A percentile compares a stretch with the other conserved stretches of the same genome.
These are phyloP conservation scores for Nemania sp. DNA, from an alignment of 2,329 filamentous ascomycete species.

Conservation along the genomic window DNA sequence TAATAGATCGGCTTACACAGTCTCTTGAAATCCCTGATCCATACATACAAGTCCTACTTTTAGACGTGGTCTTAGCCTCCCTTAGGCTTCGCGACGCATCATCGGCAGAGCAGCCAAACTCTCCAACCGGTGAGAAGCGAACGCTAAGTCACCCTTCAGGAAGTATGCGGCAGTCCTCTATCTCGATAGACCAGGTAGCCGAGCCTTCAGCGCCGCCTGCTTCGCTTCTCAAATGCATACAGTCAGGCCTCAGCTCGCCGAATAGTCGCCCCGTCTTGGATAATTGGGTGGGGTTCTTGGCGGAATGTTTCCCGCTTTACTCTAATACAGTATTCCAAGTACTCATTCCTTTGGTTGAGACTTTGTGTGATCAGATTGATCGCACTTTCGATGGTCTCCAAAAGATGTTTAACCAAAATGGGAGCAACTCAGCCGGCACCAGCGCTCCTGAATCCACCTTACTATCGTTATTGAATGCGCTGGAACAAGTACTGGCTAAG, in stretches of 20 bases:
- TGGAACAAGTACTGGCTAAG: slow-evolving; percentile 87
- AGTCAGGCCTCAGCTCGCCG: slow-evolving; percentile 76
- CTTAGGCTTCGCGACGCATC: slow-evolving; percentile 66
- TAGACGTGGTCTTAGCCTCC: slow-evolving; percentile 77
- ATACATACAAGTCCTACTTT: slow-evolving; percentile 74
- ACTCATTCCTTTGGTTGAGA: slow-evolving; percentile 87
- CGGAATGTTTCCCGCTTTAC: slow-evolving; percentile 83
- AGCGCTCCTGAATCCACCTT: slow-evolving; percentile 70
- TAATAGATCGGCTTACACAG: slow-evolving; percentile 70
- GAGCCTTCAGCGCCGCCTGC: slow-evolving; percentile 61
- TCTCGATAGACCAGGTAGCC: slow-evolving; percentile 37
- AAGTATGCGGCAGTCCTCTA: slow-evolving; percentile 46
- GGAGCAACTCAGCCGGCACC: slow-evolving; percentile 38
- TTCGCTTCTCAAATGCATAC: slow-evolving; percentile 80
- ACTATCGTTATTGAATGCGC: slow-evolving; percentile 85
- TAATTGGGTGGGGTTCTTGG: slow-evolving; percentile 87
- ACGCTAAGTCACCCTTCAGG: slow-evolving; percentile 49
- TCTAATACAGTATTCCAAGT: slow-evolving; percentile 85
- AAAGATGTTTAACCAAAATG: slow-evolving; percentile 58
- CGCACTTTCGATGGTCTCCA: slow-evolving; percentile 73
- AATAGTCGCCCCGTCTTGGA: slow-evolving; percentile 80
- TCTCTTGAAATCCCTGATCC: slow-evolving; percentile 66
- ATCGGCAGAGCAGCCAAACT: slow-evolving; percentile 47
- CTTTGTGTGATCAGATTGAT: slow-evolving; percentile 78
- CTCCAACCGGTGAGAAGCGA: slow-evolving; percentile 54